Evolutionary conservation across 225 moss, liverwort and hornwort genomes (phyloP), one percentile per base, ranked within the genome.

Genomic region (Takakia lepidozioides): DNA sequence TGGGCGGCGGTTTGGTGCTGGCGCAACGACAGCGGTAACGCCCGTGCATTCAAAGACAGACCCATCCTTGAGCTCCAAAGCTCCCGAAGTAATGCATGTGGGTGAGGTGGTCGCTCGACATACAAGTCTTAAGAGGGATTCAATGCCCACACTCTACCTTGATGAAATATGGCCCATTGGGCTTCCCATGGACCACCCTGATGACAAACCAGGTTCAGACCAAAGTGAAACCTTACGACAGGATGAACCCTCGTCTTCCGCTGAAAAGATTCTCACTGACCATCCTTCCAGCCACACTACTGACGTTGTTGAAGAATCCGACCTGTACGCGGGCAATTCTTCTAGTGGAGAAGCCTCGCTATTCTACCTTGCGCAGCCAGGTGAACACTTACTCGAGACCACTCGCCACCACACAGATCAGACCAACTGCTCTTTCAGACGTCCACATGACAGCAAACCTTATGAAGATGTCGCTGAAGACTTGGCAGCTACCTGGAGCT

Each of bases 41-140:
- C 43, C 18, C 3, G 43, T 57, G 38, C 21, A 22, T 23, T 35
- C 30, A 54, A 60, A 60, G 46, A 60, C 68, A 24, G 60, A 73
- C 43, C 47, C 59, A 26, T 56, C 10, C 16, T 53, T 73, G 58
- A 39, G 29, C 23, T 35, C 25, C 23, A 49, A 61, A n/a, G 16
- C 26, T 44, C 21, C 52, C 30, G n/a, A 41, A 41, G 17, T 16
- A 16, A 20, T 13, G 41, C 17, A 16, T 14, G n/a, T n/a, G n/a
- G n/a, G 41, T 41, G 19, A 41, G 41, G 18, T 16, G 14, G n/a
- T n/a, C n/a, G n/a, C n/a, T n/a, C n/a, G n/a, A n/a, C n/a, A n/a
- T n/a, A n/a, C n/a, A n/a, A 41, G 41, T 17, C 20, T 41, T 20
- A 11, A 15, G 25, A 43, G 68, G 50, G 25, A 27, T 1, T 38